Conservation (phyloP, 306 rosid genomes). For the Albizia julibrissin region DNA sequence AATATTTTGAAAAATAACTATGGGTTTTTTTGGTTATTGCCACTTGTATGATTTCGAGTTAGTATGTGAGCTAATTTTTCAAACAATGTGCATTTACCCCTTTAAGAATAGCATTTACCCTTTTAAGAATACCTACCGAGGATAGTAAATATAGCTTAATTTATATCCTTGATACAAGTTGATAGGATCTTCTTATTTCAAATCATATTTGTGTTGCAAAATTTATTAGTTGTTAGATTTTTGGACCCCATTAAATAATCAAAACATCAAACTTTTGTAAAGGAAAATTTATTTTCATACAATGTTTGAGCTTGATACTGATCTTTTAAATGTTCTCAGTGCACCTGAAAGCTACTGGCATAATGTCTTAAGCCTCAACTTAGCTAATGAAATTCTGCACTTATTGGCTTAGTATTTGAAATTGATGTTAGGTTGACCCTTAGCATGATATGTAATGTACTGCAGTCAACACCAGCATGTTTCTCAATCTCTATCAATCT, state of each 20-base stretch:
- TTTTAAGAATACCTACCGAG: background rate
- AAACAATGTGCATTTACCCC: conserved; percentile 18
- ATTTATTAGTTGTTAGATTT: conserved; percentile 5
- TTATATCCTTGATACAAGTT: background rate
- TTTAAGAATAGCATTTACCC: conserved; percentile 12
- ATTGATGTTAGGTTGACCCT: conserved; percentile 1
- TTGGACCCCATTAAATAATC: background rate
- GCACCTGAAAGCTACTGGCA: conserved; percentile 19
- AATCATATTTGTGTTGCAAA: background rate
- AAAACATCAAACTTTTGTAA: background rate
- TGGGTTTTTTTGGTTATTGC: background rate
- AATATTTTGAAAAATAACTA: background rate
- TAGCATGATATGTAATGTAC: conserved; percentile 26
- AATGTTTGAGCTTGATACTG: background rate
- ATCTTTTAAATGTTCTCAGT: conserved; percentile 8
- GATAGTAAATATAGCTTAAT: background rate
- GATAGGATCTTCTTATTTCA: background rate
- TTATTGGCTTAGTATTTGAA: conserved; percentile 3
- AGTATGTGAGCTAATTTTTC: background rate
- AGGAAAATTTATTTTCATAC: background rate
- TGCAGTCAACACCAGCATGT: conserved; percentile 2
- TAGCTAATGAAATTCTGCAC: background rate
- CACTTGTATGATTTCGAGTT: background rate
- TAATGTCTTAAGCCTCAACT: background rate
- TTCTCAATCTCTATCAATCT: conserved; percentile 18